A percentile compares a stretch with the other conserved stretches of the same genome.
Conservation (phyloP, 2,329 filamentous ascomycete species). For the Exophiala viscosa region DNA sequence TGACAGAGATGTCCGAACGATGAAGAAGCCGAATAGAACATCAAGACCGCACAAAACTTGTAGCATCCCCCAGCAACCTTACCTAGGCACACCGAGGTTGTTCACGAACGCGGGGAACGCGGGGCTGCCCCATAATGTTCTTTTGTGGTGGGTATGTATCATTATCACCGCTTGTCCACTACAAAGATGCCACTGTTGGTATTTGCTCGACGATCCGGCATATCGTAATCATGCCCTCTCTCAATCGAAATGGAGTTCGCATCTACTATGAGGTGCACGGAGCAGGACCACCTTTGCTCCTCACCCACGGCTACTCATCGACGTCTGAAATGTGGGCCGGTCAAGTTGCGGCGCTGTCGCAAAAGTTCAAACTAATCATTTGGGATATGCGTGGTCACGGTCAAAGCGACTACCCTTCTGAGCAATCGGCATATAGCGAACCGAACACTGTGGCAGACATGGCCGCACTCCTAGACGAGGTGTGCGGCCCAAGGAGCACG, state of each 20-base stretch:
- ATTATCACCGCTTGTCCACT: neutral
- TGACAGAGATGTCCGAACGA: no score
- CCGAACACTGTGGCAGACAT: conserved; percentile 19
- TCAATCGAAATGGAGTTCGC: conserved; percentile 7
- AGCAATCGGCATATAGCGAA: conserved; percentile 16
- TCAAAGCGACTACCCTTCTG: conserved; percentile 10
- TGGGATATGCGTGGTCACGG: conserved; percentile 27
- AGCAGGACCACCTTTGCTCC: conserved; percentile 7
- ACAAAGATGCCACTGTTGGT: neutral
- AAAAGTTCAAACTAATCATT: conserved; percentile 13
- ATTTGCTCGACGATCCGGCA: neutral
- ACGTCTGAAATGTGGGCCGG: conserved; percentile 22
- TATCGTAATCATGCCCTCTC: conserved; percentile 13
- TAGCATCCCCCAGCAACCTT: no score
- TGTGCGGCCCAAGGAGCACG: neutral
- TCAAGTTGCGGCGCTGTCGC: conserved; percentile 17
- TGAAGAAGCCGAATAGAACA: no score
- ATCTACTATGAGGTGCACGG: conserved; percentile 24
- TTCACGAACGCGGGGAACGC: no score
- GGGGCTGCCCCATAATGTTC: no score
- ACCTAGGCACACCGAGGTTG: no score
- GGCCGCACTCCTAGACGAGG: conserved; percentile 11
- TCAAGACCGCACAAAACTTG: no score
- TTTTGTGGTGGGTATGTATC: no score
- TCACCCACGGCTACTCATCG: conserved; percentile 23